phyloP scores from a whole-genome alignment of 768 basidiomycete species.

The Ramaria sp. region DNA sequence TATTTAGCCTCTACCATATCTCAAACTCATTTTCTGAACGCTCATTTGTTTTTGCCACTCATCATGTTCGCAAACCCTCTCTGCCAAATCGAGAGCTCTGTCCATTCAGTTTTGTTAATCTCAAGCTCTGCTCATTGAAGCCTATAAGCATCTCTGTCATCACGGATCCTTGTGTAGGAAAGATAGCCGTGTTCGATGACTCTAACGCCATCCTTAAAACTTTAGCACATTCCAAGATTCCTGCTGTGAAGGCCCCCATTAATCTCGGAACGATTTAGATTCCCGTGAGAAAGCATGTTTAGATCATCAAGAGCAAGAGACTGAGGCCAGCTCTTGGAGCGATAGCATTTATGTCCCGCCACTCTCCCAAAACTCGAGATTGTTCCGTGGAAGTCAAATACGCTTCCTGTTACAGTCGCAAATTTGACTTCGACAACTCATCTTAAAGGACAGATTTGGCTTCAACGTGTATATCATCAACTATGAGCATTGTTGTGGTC shows the following conservation, averaged over 20 bases:
- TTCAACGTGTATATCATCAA: not conserved
- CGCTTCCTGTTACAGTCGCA: not conserved
- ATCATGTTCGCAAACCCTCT: not conserved
- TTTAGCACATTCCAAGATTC: not conserved
- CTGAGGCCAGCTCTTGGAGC: not conserved
- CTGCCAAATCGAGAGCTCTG: not conserved
- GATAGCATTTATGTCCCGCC: not conserved
- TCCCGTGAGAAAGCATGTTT: conserved; percentile 26
- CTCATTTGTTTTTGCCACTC: not conserved
- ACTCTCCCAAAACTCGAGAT: not conserved
- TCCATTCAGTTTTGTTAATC: not conserved
- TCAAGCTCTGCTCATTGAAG: not conserved
- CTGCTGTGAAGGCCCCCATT: not conserved
- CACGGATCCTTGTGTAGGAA: not conserved
- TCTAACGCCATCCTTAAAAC: not conserved
- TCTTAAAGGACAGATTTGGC: not conserved
- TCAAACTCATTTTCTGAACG: not conserved
- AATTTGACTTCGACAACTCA: not conserved
- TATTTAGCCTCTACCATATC: not conserved
- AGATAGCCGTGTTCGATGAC: not conserved
- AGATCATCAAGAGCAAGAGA: not conserved
- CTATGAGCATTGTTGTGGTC: not conserved
- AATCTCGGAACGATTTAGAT: conserved; percentile 9
- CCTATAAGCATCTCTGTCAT: not conserved
- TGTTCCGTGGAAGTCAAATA: not conserved